These are phyloP conservation scores for Elsinoe arachidis DNA, from an alignment of 2,329 filamentous ascomycete species.

Conservation along the genomic window DNA sequence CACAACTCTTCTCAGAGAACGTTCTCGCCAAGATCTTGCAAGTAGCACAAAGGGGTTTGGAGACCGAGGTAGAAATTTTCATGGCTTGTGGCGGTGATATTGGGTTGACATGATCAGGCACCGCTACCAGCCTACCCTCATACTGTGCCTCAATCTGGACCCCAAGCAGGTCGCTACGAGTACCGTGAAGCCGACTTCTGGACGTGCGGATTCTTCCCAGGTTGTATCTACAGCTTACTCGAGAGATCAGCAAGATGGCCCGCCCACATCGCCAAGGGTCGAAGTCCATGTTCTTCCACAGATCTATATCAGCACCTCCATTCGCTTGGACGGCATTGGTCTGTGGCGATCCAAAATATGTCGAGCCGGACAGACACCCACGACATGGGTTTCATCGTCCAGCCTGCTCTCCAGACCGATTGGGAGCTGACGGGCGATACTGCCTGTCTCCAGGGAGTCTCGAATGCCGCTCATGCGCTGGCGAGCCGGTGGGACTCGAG, in stretches of 20 bases:
- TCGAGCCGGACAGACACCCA: constrained; percentile 42
- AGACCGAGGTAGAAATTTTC: background rate
- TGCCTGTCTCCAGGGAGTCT: constrained; percentile 33
- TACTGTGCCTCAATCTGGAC: background rate
- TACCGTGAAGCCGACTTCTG: constrained; percentile 2
- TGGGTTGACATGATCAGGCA: background rate
- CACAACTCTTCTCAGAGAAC: background rate
- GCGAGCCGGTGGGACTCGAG: constrained; percentile 35
- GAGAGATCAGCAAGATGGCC: background rate
- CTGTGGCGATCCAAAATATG: background rate
- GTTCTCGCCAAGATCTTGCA: background rate
- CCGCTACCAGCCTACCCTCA: background rate
- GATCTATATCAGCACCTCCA: background rate
- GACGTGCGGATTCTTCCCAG: constrained; percentile 1
- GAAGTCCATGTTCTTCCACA: background rate
- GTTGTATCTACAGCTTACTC: background rate
- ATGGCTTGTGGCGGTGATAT: background rate
- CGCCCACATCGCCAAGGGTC: background rate
- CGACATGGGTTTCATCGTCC: constrained; percentile 48
- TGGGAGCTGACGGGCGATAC: constrained; percentile 39
- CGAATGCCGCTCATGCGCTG: constrained; percentile 38
- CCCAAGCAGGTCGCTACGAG: background rate
- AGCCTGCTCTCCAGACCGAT: constrained; percentile 39
- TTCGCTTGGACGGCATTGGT: background rate
- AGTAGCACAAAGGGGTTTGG: background rate